phyloP scores from a whole-genome alignment of 2,329 filamentous ascomycete genomes.

The Elsinoe batatas region DNA sequence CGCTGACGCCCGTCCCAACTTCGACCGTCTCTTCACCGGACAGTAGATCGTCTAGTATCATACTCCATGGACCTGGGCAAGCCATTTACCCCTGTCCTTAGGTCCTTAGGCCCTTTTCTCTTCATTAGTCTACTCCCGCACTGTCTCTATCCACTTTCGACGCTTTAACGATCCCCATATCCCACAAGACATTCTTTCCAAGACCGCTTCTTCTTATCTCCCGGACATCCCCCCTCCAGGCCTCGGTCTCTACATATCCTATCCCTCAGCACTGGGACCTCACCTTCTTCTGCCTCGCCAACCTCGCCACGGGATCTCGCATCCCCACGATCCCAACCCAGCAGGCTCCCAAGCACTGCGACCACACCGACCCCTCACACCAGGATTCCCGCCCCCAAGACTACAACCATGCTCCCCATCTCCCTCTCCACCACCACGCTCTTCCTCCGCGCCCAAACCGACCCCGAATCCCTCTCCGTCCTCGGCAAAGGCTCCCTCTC shows the following conservation, averaged over 20 bases:
- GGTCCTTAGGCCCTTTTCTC: neutral
- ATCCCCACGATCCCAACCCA: neutral
- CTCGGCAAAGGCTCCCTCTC: conserved; percentile 20
- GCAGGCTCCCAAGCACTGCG: too few species aligned
- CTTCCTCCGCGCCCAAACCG: neutral
- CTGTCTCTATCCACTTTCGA: neutral
- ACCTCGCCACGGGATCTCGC: neutral
- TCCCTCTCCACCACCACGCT: neutral
- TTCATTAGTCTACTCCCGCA: neutral
- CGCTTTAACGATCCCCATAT: neutral
- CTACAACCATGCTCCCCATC: neutral
- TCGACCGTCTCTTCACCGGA: neutral
- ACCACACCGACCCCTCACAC: too few species aligned
- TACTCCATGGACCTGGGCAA: conserved; percentile 7
- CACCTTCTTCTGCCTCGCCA: neutral
- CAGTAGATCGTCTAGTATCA: neutral
- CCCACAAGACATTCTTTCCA: neutral
- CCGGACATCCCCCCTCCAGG: neutral
- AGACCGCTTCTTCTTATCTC: neutral
- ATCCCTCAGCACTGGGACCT: neutral
- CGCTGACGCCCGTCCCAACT: neutral
- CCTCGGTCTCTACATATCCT: neutral
- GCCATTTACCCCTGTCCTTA: neutral
- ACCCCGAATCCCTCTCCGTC: neutral
- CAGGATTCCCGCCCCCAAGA: neutral